Evolutionary conservation across 352 stramenopile species (phyloP), one percentile per base, ranked within the genome.

Genomic region (Phytophthora fragariae): DNA sequence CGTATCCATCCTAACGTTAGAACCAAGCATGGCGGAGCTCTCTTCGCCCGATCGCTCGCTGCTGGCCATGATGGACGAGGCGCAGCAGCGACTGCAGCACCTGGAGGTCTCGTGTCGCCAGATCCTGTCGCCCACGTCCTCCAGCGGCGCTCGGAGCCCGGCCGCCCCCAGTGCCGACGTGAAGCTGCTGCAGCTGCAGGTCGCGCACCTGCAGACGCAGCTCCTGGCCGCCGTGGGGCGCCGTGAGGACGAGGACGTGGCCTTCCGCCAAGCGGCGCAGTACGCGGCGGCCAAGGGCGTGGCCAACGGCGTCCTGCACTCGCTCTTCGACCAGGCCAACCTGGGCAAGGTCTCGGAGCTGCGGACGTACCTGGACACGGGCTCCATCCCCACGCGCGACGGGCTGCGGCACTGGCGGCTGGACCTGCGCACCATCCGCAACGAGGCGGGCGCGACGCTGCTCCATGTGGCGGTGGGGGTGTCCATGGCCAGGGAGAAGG

Each of bases 381-480:
- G 89, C 14, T 85, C 86, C 19, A 88, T 96, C 56, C 81, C 84
- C 21, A 93, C 89, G n/a, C 86, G 89, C 37, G 88, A 93, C 66
- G 85, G 85, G 8, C 77, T 94, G 3, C 79, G 82, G 61, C 88
- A 96, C 75, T 96, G 89, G 86, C 78, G 68, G 19, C 29, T 93
- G 35, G 86, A 96, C 60, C 49, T 88, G 46, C 75, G 81, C 7
- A 68, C 73, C 1, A 68, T 95, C 17, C 84, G 89, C 46, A 92
- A 96, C 63, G 87, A 94, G 39, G 76, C 66, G 1, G 89, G 83
- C 14, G 76, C 82, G 31, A 84, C 79, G 19, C 55, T 95, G 56
- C 80, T 96, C 15, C 89, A 96, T 62, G 86, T 84, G 6, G 83
- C 89, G 0, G 85, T 92, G 15, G 82, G 90, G 8, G 77, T 83